A percentile compares a stretch with the other conserved stretches of the same genome.
Evolutionary conservation across 768 basidiomycete genomes (phyloP).

Genomic region (Rhodocollybia butyracea): DNA sequence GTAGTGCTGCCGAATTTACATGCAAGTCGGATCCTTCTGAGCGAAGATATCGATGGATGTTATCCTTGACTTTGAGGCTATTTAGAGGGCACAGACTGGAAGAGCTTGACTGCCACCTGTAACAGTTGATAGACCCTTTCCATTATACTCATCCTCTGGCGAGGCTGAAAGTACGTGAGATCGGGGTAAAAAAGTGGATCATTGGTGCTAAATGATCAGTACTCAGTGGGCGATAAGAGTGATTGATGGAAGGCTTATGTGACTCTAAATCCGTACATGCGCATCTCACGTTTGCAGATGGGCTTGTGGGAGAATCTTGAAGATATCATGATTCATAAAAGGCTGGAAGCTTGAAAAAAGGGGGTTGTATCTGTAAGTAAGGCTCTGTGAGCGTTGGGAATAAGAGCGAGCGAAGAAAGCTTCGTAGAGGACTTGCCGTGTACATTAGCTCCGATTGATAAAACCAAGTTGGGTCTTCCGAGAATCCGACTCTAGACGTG

Average conservation of each 20-base stretch:
- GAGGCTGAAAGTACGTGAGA: constrained; percentile 9
- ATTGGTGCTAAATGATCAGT: constrained; percentile 19
- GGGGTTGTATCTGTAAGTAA: no score
- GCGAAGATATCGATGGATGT: not conserved
- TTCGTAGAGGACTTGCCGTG: no score
- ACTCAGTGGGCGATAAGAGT: constrained; percentile 50
- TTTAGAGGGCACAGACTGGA: not conserved
- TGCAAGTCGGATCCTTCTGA: constrained; percentile 2
- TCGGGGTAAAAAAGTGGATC: constrained; percentile 11
- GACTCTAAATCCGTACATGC: constrained; percentile 7
- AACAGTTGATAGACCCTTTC: not conserved
- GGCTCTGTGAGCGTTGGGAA: no score
- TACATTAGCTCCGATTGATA: not conserved
- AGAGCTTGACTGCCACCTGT: not conserved
- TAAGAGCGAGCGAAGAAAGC: constrained; percentile 1
- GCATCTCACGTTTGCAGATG: constrained; percentile 8
- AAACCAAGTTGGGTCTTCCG: constrained; percentile 6
- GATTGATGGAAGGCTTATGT: constrained; percentile 43
- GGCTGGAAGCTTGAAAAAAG: no score
- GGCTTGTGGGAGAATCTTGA: not conserved
- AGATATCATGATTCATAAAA: no score
- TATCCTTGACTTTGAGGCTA: not conserved
- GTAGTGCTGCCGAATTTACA: not conserved
- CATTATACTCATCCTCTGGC: not conserved
- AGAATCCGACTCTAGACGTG: constrained; percentile 18